Evolutionary conservation across 2,329 filamentous ascomycete species (phyloP).

Genomic region (Neocucurbitaria cava): DNA sequence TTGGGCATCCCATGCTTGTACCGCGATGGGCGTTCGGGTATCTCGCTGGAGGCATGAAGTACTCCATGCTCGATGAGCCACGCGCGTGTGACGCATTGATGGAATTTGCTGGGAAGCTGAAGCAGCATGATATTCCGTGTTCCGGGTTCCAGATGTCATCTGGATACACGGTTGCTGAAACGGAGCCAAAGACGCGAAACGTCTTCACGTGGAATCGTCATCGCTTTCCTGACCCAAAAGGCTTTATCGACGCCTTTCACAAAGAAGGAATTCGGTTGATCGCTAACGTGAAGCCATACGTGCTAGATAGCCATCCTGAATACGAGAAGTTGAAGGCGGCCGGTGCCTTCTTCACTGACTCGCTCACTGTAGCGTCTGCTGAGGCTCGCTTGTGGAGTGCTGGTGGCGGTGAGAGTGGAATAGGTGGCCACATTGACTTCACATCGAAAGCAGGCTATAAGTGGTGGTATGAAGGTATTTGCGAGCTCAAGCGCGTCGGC

Average conservation of each 20-base stretch:
- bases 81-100: conserved; percentile 64
- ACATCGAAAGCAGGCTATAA: conserved; percentile 70
- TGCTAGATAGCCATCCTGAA: conserved; percentile 70
- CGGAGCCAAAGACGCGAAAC: conserved; percentile 72
- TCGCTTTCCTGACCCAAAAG: conserved; percentile 72
- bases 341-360: conserved; percentile 70
- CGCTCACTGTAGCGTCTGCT: conserved; percentile 54
- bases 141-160: conserved; percentile 76
- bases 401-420: conserved; percentile 72
- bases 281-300: conserved; percentile 76
- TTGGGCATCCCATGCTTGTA: conserved; percentile 71
- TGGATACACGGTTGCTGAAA: conserved; percentile 73
- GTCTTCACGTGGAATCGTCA: conserved; percentile 76
- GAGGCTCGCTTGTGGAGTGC: conserved; percentile 74
- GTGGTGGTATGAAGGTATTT: conserved; percentile 76
- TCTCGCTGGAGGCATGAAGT: conserved; percentile 71
- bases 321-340: conserved; percentile 66
- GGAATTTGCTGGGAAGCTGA: conserved; percentile 66
- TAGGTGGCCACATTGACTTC: conserved; percentile 77
- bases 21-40: conserved; percentile 78
- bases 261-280: conserved; percentile 70
- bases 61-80: conserved; percentile 64
- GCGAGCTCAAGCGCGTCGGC: conserved; percentile 66
- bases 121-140: conserved; percentile 71
- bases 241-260: conserved; percentile 68